phyloP scores from a whole-genome alignment of 345 rosid species.

The Pugionium cornutum region DNA sequence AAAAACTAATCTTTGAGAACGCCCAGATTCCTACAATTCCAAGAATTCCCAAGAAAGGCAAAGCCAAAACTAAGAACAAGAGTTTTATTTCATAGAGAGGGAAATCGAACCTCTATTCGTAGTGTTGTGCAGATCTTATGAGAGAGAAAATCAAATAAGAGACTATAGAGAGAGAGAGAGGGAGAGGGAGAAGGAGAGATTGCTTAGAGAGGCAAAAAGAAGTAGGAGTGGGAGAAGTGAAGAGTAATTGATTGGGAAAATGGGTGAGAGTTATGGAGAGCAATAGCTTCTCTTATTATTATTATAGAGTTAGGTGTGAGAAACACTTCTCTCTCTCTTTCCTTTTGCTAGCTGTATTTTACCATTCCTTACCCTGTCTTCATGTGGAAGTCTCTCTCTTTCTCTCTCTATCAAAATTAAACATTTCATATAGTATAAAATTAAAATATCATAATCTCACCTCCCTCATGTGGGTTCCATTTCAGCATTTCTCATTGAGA shows the following conservation, averaged over 20 bases:
- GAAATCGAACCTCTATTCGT: conserved; percentile 35
- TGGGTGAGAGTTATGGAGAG: conserved; percentile 38
- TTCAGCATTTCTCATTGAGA: conserved; percentile 29
- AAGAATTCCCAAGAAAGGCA: conserved; percentile 19
- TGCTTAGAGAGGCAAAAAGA: conserved; percentile 32
- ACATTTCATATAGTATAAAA: conserved; percentile 10
- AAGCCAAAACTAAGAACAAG: background rate
- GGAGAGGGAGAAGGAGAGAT: conserved; percentile 11
- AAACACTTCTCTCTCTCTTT: conserved; percentile 25
- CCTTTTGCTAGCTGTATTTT: conserved; percentile 39
- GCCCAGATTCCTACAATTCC: background rate
- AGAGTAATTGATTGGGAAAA: conserved; percentile 40
- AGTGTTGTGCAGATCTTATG: conserved; percentile 35
- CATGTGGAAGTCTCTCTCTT: conserved; percentile 44
- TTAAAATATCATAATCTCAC: conserved; percentile 32
- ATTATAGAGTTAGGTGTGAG: conserved; percentile 40
- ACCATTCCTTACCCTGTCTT: conserved; percentile 45
- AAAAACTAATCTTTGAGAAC: conserved; percentile 7
- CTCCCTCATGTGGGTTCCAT: conserved; percentile 38
- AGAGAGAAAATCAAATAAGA: conserved; percentile 30
- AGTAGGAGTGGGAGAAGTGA: conserved; percentile 45
- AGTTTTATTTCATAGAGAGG: background rate
- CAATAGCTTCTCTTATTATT: conserved; percentile 33
- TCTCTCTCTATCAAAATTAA: conserved; percentile 22
- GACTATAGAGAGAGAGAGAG: conserved; percentile 10